Conservation (phyloP, 257 asterid genomes). For the Jasminum sambac region DNA sequence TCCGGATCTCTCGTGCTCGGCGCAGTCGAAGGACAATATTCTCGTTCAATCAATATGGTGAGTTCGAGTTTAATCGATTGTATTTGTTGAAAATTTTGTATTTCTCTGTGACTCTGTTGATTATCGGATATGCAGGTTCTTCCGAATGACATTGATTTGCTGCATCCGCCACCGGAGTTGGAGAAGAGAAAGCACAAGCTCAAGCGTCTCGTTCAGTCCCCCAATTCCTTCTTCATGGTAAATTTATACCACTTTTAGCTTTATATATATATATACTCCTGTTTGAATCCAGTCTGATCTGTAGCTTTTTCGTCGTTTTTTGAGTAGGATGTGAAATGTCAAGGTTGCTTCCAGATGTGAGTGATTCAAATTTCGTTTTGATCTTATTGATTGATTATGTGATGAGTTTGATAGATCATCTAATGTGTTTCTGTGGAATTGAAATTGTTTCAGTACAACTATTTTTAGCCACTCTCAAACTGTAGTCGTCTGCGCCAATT, state of each 20-base stretch:
- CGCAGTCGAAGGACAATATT: not conserved
- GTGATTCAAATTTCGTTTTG: constrained; percentile 4
- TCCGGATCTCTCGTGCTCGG: not conserved
- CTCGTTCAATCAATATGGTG: not conserved
- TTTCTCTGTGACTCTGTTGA: not conserved
- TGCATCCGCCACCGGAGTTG: constrained; percentile 27
- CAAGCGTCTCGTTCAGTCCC: constrained; percentile 34
- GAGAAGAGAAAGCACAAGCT: constrained; percentile 39
- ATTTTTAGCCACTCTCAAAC: constrained; percentile 40
- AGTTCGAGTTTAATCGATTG: not conserved
- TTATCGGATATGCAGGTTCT: constrained; percentile 23
- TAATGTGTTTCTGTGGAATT: not conserved
- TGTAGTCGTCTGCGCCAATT: constrained; percentile 39
- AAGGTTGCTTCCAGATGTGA: constrained; percentile 40
- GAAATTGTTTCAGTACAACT: constrained; percentile 27
- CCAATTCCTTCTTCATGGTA: constrained; percentile 37
- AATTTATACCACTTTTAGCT: too few relatives aligned
- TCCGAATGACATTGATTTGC: constrained; percentile 36
- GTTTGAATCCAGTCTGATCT: not conserved
- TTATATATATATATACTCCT: not conserved
- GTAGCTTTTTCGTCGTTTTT: not conserved
- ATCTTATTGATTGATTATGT: not conserved
- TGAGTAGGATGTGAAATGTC: constrained; percentile 38
- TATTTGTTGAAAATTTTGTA: not conserved
- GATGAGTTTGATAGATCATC: not conserved